Conservation (phyloP, 2,329 filamentous ascomycete genomes). For the Aspergillus brunneoviolaceus region DNA sequence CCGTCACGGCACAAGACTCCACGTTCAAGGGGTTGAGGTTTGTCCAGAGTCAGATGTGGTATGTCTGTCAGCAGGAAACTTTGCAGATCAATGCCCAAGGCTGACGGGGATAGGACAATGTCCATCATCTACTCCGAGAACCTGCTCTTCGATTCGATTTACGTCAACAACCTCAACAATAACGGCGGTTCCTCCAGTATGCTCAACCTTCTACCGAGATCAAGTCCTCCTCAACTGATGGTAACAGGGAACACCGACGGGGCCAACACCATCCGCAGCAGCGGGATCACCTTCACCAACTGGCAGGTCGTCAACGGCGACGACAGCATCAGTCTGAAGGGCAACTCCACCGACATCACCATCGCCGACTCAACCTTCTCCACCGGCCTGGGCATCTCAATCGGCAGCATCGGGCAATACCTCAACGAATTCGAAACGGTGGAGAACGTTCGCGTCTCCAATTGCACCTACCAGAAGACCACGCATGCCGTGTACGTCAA, state of each 20-base stretch:
- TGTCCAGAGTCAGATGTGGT: constrained; percentile 61
- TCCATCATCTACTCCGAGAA: constrained; percentile 52
- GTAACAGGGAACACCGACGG: constrained; percentile 47
- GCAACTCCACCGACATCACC: constrained; percentile 56
- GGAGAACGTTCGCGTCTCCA: constrained; percentile 50
- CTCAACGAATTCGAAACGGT: constrained; percentile 50
- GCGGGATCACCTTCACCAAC: constrained; percentile 52
- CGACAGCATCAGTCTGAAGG: constrained; percentile 56
- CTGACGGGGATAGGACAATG: constrained; percentile 44
- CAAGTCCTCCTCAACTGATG: neutral
- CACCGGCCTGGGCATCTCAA: constrained; percentile 54
- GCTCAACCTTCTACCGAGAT: neutral
- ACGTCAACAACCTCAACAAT: constrained; percentile 49
- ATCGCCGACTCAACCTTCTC: constrained; percentile 53
- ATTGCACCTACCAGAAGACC: constrained; percentile 50
- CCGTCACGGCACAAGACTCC: constrained; percentile 22
- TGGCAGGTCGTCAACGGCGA: constrained; percentile 56
- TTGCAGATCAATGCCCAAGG: neutral
- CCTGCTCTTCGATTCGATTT: constrained; percentile 52
- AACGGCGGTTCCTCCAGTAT: constrained; percentile 18
- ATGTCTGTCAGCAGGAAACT: neutral
- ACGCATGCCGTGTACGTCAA: constrained; percentile 55
- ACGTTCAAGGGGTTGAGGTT: constrained; percentile 24
- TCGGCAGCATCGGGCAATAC: constrained; percentile 60
- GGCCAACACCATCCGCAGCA: constrained; percentile 55